Conservation (phyloP, 352 stramenopile genomes). For the Pythium graminicola region DNA sequence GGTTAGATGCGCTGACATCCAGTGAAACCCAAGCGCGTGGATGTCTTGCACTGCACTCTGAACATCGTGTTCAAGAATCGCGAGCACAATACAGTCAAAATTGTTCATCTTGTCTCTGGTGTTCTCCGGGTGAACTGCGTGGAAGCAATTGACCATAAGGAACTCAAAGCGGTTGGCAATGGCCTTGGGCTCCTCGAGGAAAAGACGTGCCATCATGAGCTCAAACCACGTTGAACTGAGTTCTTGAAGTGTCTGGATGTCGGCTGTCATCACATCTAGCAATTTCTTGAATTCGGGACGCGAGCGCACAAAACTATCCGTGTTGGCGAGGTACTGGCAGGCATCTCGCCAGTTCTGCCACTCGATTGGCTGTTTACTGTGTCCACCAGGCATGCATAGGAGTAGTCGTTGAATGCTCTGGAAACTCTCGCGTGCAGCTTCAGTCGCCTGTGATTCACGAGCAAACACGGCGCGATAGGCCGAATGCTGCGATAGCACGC, state of each 20-base stretch:
- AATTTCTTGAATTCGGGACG: conserved; percentile 42
- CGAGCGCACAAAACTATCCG: conserved; percentile 44
- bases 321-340: conserved; percentile 49
- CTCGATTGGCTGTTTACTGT: conserved; percentile 17
- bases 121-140: conserved; percentile 32
- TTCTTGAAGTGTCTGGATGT: conserved; percentile 36
- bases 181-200: conserved; percentile 68
- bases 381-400: conserved; percentile 50
- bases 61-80: conserved; percentile 73
- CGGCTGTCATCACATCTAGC: conserved; percentile 47
- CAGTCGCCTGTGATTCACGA: conserved; percentile 32
- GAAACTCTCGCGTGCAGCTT: conserved; percentile 43
- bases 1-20: conserved; percentile 62
- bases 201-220: conserved; percentile 71
- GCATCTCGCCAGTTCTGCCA: conserved; percentile 69
- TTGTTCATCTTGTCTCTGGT: conserved; percentile 47
- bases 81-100: conserved; percentile 77
- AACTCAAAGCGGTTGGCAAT: conserved; percentile 72
- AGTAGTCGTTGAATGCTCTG: conserved; percentile 57
- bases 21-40: conserved; percentile 56
- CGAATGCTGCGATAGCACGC: conserved; percentile 50
- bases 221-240: conserved; percentile 62
- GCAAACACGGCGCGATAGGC: conserved; percentile 45
- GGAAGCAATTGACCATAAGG: conserved; percentile 71
- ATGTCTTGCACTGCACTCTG: conserved; percentile 61